A percentile compares a stretch with the other conserved stretches of the same genome.
phyloP scores from a whole-genome alignment of 73 alveolate species.

The Symbiodinium pilosum region DNA sequence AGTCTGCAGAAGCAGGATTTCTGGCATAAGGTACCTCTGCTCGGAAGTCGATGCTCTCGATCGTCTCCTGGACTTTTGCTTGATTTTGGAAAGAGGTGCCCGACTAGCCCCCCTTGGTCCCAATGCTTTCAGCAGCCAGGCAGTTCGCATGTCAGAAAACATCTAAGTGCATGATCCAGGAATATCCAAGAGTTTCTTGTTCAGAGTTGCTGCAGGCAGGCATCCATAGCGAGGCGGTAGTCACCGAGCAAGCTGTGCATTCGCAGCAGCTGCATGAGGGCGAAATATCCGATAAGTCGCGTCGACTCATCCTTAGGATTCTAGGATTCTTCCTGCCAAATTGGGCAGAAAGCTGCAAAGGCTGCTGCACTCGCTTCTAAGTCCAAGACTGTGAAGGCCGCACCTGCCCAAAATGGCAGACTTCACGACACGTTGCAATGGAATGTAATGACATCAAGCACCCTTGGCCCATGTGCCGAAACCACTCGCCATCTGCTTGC shows the following conservation, averaged over 20 bases:
- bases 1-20: too few species aligned
- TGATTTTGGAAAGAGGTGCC: too few species aligned
- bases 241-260: constrained; percentile 93
- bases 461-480: too few species aligned
- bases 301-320: constrained; percentile 68
- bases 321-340: too few species aligned
- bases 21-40: constrained; percentile 37
- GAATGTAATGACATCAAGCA: too few species aligned
- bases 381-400: background rate
- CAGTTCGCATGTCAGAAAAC: too few species aligned
- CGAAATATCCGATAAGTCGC: constrained; percentile 84
- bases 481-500: too few species aligned
- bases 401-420: background rate
- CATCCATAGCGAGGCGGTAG: constrained; percentile 92
- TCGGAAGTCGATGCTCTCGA: constrained; percentile 87
- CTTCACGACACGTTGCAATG: background rate
- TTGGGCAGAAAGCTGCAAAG: too few species aligned
- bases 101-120: too few species aligned
- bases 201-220: background rate
- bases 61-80: constrained; percentile 34
- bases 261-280: constrained; percentile 91
- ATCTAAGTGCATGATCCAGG: too few species aligned
- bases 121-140: too few species aligned
- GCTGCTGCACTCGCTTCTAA: background rate
- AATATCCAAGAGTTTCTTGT: too few species aligned